These are phyloP conservation scores for Hypoxylon subgilvum DNA, from an alignment of 495 filamentous ascomycete species.

Conservation along the genomic window DNA sequence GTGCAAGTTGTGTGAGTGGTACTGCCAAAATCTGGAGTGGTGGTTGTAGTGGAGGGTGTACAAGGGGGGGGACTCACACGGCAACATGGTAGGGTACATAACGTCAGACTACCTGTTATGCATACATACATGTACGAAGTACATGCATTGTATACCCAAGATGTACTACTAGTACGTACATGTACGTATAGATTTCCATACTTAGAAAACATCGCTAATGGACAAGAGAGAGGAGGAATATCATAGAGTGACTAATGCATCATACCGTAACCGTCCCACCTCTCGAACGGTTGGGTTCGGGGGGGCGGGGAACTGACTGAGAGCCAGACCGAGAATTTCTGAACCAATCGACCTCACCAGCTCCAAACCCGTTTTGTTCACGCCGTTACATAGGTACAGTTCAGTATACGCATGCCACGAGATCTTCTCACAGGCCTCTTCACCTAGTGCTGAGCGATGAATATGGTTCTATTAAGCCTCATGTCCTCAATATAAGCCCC, in stretches of 20 bases:
- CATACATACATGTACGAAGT: constrained; percentile 12
- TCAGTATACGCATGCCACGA: too few relatives aligned
- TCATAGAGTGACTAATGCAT: constrained; percentile 21
- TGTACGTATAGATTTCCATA: constrained; percentile 15
- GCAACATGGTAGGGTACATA: constrained; percentile 21
- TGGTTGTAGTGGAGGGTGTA: constrained; percentile 15
- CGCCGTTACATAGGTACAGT: too few relatives aligned
- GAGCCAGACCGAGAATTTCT: constrained; percentile 17
- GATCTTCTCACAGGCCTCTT: too few relatives aligned
- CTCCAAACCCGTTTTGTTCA: too few relatives aligned
- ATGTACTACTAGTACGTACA: constrained; percentile 13
- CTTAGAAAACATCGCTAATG: constrained; percentile 11
- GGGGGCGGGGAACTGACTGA: constrained; percentile 15
- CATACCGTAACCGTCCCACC: constrained; percentile 26
- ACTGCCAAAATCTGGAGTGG: constrained; percentile 1
- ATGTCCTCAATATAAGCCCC: too few relatives aligned
- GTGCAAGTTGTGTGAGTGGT: constrained; percentile 5
- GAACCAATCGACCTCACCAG: constrained; percentile 12
- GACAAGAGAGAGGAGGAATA: constrained; percentile 7
- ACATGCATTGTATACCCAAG: neutral
- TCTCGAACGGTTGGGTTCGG: constrained; percentile 35
- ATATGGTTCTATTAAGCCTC: too few relatives aligned
- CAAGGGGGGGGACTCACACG: constrained; percentile 8
- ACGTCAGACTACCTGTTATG: constrained; percentile 35
- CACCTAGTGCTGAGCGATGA: too few relatives aligned